Conservation (phyloP, 805 yeast species). For the Kodamaea jinghongensis region DNA sequence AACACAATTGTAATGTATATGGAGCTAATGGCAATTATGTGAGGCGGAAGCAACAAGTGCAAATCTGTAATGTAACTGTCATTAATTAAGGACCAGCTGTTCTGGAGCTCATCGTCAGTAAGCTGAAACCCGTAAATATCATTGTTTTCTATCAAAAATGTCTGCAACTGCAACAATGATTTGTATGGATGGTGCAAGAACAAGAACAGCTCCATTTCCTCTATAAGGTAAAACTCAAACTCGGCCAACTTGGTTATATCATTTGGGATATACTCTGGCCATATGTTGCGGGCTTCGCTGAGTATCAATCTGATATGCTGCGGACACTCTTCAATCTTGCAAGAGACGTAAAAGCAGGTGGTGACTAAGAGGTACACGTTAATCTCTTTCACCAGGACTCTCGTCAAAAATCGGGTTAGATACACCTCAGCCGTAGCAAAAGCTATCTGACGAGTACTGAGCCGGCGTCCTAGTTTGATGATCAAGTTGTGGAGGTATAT, state of each 20-base stretch:
- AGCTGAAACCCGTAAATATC: conserved; percentile 32
- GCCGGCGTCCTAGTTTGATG: conserved; percentile 72
- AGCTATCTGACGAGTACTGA: conserved; percentile 78
- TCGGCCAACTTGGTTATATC: conserved; percentile 92
- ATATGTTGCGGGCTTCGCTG: conserved; percentile 78
- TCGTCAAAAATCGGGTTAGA: conserved; percentile 69
- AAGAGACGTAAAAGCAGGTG: conserved; percentile 82
- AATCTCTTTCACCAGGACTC: conserved; percentile 73
- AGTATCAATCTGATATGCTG: conserved; percentile 84
- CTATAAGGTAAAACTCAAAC: conserved; percentile 90
- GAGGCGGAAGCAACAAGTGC: conserved; percentile 83
- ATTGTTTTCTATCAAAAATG: conserved; percentile 36
- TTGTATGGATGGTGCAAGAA: conserved; percentile 76
- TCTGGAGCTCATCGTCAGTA: conserved; percentile 69
- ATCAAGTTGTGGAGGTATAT: conserved; percentile 77
- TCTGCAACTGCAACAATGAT: conserved; percentile 53
- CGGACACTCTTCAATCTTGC: conserved; percentile 94
- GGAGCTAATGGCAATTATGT: conserved; percentile 77
- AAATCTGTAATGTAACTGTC: conserved; percentile 88
- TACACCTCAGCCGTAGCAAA: conserved; percentile 88
- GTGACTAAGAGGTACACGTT: conserved; percentile 80
- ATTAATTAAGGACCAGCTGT: conserved; percentile 85
- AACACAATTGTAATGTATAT: conserved; percentile 74
- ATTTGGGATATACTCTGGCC: conserved; percentile 95
- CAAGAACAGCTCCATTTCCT: conserved; percentile 73